Evolutionary conservation across 768 basidiomycete genomes (phyloP).

Genomic region (Mycena chlorophos): DNA sequence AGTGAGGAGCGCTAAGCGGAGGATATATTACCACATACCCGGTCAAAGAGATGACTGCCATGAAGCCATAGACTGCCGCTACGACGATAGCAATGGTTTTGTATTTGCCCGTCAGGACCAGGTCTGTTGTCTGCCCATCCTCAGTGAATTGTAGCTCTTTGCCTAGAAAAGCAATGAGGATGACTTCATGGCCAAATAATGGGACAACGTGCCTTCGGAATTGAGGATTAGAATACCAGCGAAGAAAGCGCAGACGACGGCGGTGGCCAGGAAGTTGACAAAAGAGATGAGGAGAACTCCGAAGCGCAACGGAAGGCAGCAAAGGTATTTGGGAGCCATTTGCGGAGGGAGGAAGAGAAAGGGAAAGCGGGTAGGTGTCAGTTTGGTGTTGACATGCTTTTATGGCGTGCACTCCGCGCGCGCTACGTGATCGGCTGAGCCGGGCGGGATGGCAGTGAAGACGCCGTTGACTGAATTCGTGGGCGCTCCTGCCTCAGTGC

Average conservation of each 20-base stretch:
- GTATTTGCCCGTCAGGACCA: constrained; percentile 21
- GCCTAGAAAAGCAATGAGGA: not conserved
- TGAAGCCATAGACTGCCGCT: constrained; percentile 33
- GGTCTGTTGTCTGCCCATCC: not conserved
- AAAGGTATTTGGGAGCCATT: constrained; percentile 44
- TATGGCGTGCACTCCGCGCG: constrained; percentile 4
- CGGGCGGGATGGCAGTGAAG: too few species aligned
- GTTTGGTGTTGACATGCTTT: not conserved
- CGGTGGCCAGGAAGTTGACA: constrained; percentile 39
- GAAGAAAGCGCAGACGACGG: constrained; percentile 29
- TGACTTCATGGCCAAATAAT: not conserved
- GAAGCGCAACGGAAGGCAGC: constrained; percentile 44
- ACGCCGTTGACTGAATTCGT: too few species aligned
- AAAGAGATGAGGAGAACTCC: constrained; percentile 43
- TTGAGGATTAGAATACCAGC: constrained; percentile 34
- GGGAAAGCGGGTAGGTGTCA: constrained; percentile 2
- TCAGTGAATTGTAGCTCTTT: not conserved
- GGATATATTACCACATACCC: constrained; percentile 28
- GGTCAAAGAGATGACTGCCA: constrained; percentile 35
- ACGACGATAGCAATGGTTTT: constrained; percentile 34
- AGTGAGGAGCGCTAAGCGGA: constrained; percentile 1
- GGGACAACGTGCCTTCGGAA: constrained; percentile 21
- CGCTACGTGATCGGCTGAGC: too few species aligned
- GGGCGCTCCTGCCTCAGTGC: too few species aligned
- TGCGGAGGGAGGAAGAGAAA: not conserved